Base-by-base conservation (phyloP, 208 protist genomes). In the Trypanosoma mega region DNA sequence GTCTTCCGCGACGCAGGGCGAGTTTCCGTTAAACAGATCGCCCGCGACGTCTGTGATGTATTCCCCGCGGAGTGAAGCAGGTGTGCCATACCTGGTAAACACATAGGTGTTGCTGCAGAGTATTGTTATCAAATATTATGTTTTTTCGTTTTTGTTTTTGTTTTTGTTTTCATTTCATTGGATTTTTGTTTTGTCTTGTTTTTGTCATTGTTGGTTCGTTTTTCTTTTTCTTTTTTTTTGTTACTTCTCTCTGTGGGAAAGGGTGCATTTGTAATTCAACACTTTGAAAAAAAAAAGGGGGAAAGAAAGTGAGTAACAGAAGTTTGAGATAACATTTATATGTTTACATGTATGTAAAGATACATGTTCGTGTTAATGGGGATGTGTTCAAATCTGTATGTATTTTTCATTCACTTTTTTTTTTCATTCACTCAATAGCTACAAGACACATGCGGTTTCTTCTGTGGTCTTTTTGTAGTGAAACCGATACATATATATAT, bases 71-170 rank as follows among this genome's bases (percentile, higher is more conserved):
- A 39, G 34, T 39, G 34, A 39, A 12, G 12, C 34, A 39, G 12
- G 34, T 12, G 34, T 39, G 6, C 12, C 34, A 12, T 39, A 12
- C 12, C 6, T 39, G 34, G 34, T 41, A 2, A 43, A 11, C 29
- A 8, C 37, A 51, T 50, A 36, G 27, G 29, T 50, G 27, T 50
- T 61, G 24, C 29, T 33, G 16, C 39, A 36, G 34, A 37, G 39
- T 27, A 6, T 20, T 14, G 11, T 29, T 39, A 12, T 33, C 21
- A 20, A 20, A 50, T 16, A 23, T 16, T n/a, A 23, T 62, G 0
- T 26, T 50, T 61, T 37, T 41, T 1, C 18, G 16, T 30, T 3
- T 26, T 30, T 23, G 7, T 52, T 31, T 7, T 44, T 41, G 26
- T 11, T 51, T 9, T 44, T 44, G 36, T 16, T 14, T 16, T 41